A percentile compares a stretch with the other conserved stretches of the same genome.
phyloP scores from a whole-genome alignment of 75 land plant species.

The Pinus taeda region DNA sequence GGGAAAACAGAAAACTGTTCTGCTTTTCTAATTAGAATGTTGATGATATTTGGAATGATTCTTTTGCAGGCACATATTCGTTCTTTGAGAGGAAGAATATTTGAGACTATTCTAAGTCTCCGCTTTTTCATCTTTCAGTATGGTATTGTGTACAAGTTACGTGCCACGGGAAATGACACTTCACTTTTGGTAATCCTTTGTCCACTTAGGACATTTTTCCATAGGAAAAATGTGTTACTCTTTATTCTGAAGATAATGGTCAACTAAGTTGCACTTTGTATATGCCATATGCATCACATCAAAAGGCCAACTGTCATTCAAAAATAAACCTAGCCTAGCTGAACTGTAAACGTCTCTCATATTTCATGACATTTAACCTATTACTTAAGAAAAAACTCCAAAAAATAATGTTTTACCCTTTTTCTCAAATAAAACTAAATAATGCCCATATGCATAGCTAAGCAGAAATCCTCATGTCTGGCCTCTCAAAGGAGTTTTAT shows the following conservation, averaged over 20 bases:
- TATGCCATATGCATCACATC: neutral
- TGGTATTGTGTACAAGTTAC: constrained; percentile 90
- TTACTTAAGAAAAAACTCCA: no score
- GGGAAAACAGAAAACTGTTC: neutral
- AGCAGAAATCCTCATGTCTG: no score
- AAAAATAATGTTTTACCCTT: no score
- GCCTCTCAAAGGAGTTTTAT: no score
- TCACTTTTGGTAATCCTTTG: constrained; percentile 47
- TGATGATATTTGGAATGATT: neutral
- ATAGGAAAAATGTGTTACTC: neutral
- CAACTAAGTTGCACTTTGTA: neutral
- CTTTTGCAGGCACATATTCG: constrained; percentile 68
- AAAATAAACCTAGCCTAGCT: neutral
- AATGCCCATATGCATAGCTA: no score
- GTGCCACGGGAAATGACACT: constrained; percentile 46
- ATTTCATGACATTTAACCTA: no score
- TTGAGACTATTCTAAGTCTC: constrained; percentile 77
- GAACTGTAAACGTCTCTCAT: no score
- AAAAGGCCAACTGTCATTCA: neutral
- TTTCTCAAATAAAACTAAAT: no score
- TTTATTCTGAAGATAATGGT: neutral
- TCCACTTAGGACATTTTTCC: neutral
- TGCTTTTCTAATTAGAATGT: neutral
- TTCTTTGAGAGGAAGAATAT: constrained; percentile 65
- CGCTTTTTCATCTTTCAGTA: constrained; percentile 93